Evolutionary conservation across 345 rosid species (phyloP).

Genomic region (Citropsis articulata): DNA sequence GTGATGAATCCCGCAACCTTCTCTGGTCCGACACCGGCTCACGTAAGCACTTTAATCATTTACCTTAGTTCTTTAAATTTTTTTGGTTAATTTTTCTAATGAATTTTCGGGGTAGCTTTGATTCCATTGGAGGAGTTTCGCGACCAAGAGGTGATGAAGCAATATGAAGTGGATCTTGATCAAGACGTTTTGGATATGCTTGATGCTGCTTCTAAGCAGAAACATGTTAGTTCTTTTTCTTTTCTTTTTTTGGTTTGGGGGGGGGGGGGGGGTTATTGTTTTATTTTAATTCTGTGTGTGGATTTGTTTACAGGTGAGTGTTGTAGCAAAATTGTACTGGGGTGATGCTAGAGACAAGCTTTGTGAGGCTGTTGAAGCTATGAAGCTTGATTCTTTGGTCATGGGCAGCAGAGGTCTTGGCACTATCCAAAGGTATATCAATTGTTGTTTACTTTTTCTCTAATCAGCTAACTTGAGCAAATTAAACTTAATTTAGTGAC

Average conservation of each 20-base stretch:
- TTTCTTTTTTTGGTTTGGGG: not conserved
- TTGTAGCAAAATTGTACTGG: constrained; percentile 77
- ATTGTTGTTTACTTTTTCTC: not conserved
- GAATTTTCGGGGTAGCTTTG: constrained; percentile 42
- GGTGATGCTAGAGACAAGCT: constrained; percentile 87
- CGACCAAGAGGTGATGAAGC: constrained; percentile 49
- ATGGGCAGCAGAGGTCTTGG: constrained; percentile 96
- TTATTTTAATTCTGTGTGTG: not conserved
- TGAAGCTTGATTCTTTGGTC: constrained; percentile 71
- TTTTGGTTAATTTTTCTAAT: not conserved
- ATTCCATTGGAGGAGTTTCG: constrained; percentile 74
- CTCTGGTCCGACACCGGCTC: constrained; percentile 54
- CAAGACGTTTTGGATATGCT: constrained; percentile 62
- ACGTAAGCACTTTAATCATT: constrained; percentile 27
- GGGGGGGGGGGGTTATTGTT: not conserved
- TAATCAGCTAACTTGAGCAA: not conserved
- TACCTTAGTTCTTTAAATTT: not conserved
- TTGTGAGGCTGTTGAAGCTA: constrained; percentile 54
- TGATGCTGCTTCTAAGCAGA: constrained; percentile 54
- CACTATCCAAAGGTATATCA: constrained; percentile 56
- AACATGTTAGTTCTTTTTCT: constrained; percentile 33
- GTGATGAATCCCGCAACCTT: constrained; percentile 40
- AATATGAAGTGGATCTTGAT: constrained; percentile 60
- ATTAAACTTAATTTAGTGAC: not conserved
- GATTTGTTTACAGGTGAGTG: constrained; percentile 39